Conservation (phyloP, 345 rosid species). For the Acer negundo region DNA sequence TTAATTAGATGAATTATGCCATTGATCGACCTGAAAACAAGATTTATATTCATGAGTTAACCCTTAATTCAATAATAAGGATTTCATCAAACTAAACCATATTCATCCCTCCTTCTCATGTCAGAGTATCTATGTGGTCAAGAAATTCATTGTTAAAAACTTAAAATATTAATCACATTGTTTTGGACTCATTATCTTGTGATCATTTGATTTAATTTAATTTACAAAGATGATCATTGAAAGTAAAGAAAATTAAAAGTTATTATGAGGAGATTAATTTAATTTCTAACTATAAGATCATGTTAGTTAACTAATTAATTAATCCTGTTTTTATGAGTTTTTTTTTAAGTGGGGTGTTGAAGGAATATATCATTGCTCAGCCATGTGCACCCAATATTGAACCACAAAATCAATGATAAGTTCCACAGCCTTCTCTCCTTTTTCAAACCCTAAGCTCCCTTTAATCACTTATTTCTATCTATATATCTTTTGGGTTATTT, state of each 20-base stretch:
- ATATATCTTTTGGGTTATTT: neutral
- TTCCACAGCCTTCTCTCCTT: constrained; percentile 18
- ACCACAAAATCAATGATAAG: constrained; percentile 29
- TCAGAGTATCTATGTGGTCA: constrained; percentile 11
- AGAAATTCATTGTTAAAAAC: neutral
- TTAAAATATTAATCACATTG: constrained; percentile 1
- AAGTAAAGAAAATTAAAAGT: neutral
- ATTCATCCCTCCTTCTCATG: constrained; percentile 12
- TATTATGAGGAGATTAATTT: neutral
- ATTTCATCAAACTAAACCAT: neutral
- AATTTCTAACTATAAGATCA: neutral
- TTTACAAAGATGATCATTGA: neutral
- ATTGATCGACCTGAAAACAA: neutral
- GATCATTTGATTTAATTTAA: neutral
- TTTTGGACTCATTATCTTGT: constrained; percentile 16
- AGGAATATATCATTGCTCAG: constrained; percentile 33
- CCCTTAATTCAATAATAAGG: neutral
- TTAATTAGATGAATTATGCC: neutral
- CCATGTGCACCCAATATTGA: constrained; percentile 45
- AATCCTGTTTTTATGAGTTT: neutral
- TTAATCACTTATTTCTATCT: neutral
- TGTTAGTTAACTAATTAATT: neutral
- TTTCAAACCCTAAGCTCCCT: neutral
- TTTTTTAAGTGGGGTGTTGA: constrained; percentile 19
- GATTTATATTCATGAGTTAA: constrained; percentile 3